phyloP scores from a whole-genome alignment of 1,139 yeast species.

The Lodderomyces pseudojiufengensis region DNA sequence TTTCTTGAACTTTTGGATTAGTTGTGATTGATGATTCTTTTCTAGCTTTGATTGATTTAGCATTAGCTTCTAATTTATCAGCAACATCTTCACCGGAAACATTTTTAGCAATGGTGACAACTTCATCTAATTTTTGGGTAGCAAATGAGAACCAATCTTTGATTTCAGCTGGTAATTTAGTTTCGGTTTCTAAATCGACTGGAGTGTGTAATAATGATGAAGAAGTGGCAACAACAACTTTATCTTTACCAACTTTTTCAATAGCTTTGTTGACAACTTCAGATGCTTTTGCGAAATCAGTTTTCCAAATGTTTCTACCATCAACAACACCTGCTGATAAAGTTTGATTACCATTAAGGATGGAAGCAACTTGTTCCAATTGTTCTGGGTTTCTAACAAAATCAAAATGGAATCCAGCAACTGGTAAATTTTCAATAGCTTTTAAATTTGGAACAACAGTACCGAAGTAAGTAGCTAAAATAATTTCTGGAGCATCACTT shows the following conservation, averaged over 20 bases:
- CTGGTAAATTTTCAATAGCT: constrained; percentile 87
- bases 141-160: constrained; percentile 99
- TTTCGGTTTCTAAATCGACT: constrained; percentile 88
- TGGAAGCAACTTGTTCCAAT: constrained; percentile 73
- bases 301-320: constrained; percentile 99
- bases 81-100: constrained; percentile 75
- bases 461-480: constrained; percentile 93
- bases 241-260: constrained; percentile 79
- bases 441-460: constrained; percentile 94
- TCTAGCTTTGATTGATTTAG: constrained; percentile 83
- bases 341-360: constrained; percentile 61
- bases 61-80: constrained; percentile 74
- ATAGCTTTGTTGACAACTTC: constrained; percentile 78
- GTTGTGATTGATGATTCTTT: constrained; percentile 82
- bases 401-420: constrained; percentile 95
- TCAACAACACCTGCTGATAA: constrained; percentile 96
- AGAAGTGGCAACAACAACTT: constrained; percentile 90
- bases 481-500: constrained; percentile 70
- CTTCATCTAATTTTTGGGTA: constrained; percentile 90
- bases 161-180: constrained; percentile 83
- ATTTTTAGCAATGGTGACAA: constrained; percentile 86
- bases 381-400: constrained; percentile 96
- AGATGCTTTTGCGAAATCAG: constrained; percentile 85
- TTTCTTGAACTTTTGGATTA: constrained; percentile 85
- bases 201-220: constrained; percentile 98